Conservation (phyloP, 371 early-diverging fungal species). For the Fennellomyces sp. region DNA sequence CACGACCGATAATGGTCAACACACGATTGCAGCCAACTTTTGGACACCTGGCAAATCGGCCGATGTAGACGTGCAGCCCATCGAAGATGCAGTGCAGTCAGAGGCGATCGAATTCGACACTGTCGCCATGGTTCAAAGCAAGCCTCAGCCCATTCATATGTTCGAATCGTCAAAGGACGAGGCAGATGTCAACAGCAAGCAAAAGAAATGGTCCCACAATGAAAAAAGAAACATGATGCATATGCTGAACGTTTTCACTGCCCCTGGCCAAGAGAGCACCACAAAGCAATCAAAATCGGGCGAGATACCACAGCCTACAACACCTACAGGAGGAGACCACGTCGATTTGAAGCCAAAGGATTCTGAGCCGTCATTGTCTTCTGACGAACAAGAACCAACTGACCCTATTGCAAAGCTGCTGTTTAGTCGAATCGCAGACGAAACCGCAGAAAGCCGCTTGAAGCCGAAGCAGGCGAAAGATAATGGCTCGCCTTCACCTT, state of each 20-base stretch:
- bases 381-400: not conserved
- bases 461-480: not conserved
- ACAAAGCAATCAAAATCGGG: not conserved
- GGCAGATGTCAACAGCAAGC: not conserved
- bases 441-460: not conserved
- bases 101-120: conserved; percentile 19
- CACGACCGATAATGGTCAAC: not conserved
- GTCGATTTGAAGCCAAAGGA: not conserved
- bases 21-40: conserved; percentile 1
- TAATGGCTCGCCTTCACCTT: conserved; percentile 15
- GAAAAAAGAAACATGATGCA: conserved; percentile 30
- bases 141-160: conserved; percentile 16
- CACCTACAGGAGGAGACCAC: not conserved
- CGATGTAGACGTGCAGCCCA: not conserved
- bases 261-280: conserved; percentile 4
- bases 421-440: not conserved
- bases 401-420: not conserved
- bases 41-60: conserved; percentile 15
- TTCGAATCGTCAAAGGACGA: conserved; percentile 28
- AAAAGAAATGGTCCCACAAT: conserved; percentile 13
- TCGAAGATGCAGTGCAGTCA: conserved; percentile 15
- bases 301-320: not conserved
- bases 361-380: not conserved
- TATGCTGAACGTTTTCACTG: conserved; percentile 42
- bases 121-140: conserved; percentile 1